These are phyloP conservation scores for Fusarium haematococcum DNA, from an alignment of 2,329 filamentous ascomycete species.

Conservation along the genomic window DNA sequence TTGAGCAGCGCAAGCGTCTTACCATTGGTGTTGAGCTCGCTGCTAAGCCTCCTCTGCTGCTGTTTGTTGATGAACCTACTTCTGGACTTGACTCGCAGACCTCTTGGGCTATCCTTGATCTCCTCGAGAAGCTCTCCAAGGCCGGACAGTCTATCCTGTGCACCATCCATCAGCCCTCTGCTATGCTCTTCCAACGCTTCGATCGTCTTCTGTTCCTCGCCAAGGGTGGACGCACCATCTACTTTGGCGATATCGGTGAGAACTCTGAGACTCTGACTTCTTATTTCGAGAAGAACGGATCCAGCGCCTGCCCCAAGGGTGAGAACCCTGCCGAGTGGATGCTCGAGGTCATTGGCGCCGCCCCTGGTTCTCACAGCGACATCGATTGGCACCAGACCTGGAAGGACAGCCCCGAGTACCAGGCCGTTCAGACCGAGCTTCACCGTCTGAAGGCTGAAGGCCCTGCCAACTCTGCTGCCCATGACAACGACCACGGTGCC, in stretches of 20 bases:
- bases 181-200: slow-evolving; percentile 56
- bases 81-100: slow-evolving; percentile 69
- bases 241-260: slow-evolving; percentile 44
- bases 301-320: slow-evolving; percentile 27
- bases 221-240: slow-evolving; percentile 43
- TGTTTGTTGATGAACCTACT: slow-evolving; percentile 70
- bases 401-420: slow-evolving; percentile 59
- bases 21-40: slow-evolving; percentile 69
- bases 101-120: slow-evolving; percentile 78
- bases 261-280: slow-evolving; percentile 37
- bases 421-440: slow-evolving; percentile 63
- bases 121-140: slow-evolving; percentile 73
- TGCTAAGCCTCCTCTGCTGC: slow-evolving; percentile 64
- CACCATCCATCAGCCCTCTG: slow-evolving; percentile 64
- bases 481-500: slow-evolving; percentile 51
- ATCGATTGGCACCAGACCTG: slow-evolving; percentile 42
- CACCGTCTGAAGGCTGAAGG: slow-evolving; percentile 65
- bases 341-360: slow-evolving; percentile 43
- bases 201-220: slow-evolving; percentile 66
- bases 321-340: slow-evolving; percentile 45
- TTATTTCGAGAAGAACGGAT: slow-evolving; percentile 40
- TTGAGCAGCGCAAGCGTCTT: slow-evolving; percentile 68
- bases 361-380: slow-evolving; percentile 38
- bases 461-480: slow-evolving; percentile 48
- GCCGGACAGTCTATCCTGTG: slow-evolving; percentile 63